Conservation (phyloP, 1,284 basidiomycete genomes). For the Moniliella sp. region DNA sequence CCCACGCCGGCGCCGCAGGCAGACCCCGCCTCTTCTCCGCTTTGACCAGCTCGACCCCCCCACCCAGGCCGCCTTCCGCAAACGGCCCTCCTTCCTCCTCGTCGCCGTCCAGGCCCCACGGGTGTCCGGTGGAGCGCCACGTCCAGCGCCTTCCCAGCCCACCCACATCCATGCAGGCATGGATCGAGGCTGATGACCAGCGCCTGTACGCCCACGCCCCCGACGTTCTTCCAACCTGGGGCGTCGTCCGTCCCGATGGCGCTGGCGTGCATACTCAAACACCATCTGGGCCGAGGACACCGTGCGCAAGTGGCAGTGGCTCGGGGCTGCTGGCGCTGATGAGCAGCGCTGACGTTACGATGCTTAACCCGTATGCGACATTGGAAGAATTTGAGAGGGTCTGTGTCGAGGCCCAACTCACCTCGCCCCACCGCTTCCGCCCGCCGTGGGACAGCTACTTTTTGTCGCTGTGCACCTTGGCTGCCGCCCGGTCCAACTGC, state of each 20-base stretch:
- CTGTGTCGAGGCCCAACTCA: constrained; percentile 50
- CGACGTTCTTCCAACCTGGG: too few species aligned
- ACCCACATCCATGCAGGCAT: constrained; percentile 2
- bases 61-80: constrained; percentile 55
- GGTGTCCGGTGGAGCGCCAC: constrained; percentile 30
- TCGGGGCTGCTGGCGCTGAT: constrained; percentile 5
- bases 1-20: too few species aligned
- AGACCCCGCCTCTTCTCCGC: too few species aligned
- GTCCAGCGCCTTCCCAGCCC: not conserved
- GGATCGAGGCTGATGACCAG: constrained; percentile 38
- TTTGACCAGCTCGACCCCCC: too few species aligned
- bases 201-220: constrained; percentile 51
- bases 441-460: constrained; percentile 33
- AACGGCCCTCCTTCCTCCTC: constrained; percentile 73
- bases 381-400: constrained; percentile 44
- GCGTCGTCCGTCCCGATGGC: not conserved
- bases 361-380: constrained; percentile 50
- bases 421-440: constrained; percentile 53
- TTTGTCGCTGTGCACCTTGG: constrained; percentile 26
- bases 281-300: not conserved
- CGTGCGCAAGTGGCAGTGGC: not conserved
- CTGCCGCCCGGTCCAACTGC: constrained; percentile 31
- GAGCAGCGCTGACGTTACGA: constrained; percentile 40
- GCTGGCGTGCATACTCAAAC: constrained; percentile 1
- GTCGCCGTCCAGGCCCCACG: constrained; percentile 68